A percentile compares a stretch with the other conserved stretches of the same genome.
phyloP scores from a whole-genome alignment of 352 stramenopile species.

The Globisporangium radiosum region DNA sequence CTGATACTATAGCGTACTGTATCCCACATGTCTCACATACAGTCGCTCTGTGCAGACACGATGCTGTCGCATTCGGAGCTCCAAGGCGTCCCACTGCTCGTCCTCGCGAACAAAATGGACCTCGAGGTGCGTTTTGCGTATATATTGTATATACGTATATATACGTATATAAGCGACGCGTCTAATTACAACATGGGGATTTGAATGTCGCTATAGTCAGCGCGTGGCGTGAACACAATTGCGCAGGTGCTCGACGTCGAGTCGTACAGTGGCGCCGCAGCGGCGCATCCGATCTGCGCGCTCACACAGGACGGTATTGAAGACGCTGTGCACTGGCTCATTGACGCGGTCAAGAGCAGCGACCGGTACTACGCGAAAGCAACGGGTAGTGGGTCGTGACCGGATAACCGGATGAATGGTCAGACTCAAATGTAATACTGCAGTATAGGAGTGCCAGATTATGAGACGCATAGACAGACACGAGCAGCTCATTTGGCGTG shows the following conservation, averaged over 20 bases:
- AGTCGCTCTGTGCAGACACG: constrained; percentile 27
- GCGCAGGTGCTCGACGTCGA: constrained; percentile 37
- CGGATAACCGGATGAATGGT: not conserved
- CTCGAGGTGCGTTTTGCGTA: constrained; percentile 27
- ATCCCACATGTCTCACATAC: not conserved
- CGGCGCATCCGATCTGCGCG: constrained; percentile 50
- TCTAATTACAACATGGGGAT: not conserved
- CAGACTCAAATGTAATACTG: not conserved
- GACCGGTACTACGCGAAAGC: constrained; percentile 59
- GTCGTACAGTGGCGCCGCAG: constrained; percentile 26
- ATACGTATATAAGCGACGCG: too few relatives aligned
- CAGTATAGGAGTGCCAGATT: too few relatives aligned
- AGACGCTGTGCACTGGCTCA: constrained; percentile 64
- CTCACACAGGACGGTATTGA: constrained; percentile 66
- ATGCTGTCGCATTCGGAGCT: constrained; percentile 79
- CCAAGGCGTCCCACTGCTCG: constrained; percentile 77
- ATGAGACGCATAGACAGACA: not conserved
- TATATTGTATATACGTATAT: too few relatives aligned
- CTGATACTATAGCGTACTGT: not conserved
- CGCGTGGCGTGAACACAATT: constrained; percentile 34
- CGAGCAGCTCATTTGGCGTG: not conserved
- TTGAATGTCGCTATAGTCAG: not conserved
- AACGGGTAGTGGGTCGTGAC: constrained; percentile 6
- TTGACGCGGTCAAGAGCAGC: constrained; percentile 61
- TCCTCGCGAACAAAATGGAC: constrained; percentile 91